phyloP scores from a whole-genome alignment of 305 asterid genomes.

The Salvia sclarea region DNA sequence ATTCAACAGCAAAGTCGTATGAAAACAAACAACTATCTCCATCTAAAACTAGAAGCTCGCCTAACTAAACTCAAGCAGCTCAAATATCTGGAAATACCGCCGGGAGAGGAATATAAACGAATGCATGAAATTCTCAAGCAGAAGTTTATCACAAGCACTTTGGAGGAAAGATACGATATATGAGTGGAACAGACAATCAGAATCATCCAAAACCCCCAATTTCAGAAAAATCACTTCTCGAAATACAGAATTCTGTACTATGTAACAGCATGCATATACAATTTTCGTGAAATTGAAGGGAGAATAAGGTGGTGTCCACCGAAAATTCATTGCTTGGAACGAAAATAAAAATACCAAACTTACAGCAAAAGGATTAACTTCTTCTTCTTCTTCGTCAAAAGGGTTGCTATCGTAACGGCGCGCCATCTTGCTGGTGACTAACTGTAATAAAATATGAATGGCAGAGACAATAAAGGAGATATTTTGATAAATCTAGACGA shows the following conservation, averaged over 20 bases:
- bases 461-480: slow-evolving; percentile 16
- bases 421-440: slow-evolving; percentile 49
- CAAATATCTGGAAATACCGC: neutral
- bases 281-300: slow-evolving; percentile 11
- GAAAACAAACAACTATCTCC: slow-evolving; percentile 3
- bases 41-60: slow-evolving; percentile 3
- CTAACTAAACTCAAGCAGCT: neutral
- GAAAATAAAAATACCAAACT: slow-evolving; percentile 21
- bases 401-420: slow-evolving; percentile 85
- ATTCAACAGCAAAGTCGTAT: slow-evolving; percentile 10
- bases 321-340: neutral
- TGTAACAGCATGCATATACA: slow-evolving; percentile 11
- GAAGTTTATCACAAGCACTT: neutral
- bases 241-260: slow-evolving; percentile 1
- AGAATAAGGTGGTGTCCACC: neutral
- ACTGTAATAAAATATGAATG: slow-evolving; percentile 12
- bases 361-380: slow-evolving; percentile 90
- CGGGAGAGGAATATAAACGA: neutral
- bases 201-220: slow-evolving; percentile 25
- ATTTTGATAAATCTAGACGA: slow-evolving; percentile 24
- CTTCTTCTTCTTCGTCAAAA: slow-evolving; percentile 73
- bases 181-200: slow-evolving; percentile 8
- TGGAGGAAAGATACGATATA: neutral
- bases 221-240: neutral
- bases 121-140: slow-evolving; percentile 21